Conservation (phyloP, 1,284 basidiomycete species). For the Cryptococcus sp. region DNA sequence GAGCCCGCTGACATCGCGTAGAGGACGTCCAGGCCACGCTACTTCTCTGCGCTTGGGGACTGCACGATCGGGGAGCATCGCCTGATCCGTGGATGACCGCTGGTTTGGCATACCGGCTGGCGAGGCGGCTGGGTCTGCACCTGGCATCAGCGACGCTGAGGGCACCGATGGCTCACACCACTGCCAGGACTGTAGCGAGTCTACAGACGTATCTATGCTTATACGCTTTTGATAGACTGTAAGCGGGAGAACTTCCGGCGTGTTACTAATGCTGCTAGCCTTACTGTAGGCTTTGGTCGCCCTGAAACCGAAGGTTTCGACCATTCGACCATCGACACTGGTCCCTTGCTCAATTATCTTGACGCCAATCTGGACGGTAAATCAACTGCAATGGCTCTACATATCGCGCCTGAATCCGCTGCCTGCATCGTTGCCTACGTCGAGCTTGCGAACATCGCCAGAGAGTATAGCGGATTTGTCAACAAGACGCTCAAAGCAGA, state of each 20-base stretch:
- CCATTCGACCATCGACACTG: conserved; percentile 15
- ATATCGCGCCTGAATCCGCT: conserved; percentile 12
- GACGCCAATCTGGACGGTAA: background rate
- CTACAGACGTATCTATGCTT: conserved; percentile 25
- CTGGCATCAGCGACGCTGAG: conserved; percentile 8
- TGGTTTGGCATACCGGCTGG: conserved; percentile 22
- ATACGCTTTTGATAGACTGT: conserved; percentile 30
- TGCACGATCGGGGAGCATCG: conserved; percentile 27
- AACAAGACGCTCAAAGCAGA: conserved; percentile 18
- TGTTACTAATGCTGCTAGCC: conserved; percentile 5
- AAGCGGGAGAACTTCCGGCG: background rate
- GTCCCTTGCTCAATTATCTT: conserved; percentile 7
- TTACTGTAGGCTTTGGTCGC: conserved; percentile 27
- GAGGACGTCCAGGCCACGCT: conserved; percentile 28
- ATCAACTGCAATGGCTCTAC: background rate
- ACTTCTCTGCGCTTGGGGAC: conserved; percentile 22
- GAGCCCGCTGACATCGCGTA: background rate
- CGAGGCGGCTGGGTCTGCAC: conserved; percentile 22
- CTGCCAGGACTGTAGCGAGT: conserved; percentile 15
- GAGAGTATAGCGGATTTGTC: conserved; percentile 22
- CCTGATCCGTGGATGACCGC: conserved; percentile 30
- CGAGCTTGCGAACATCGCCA: conserved; percentile 24
- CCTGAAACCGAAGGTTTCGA: conserved; percentile 29
- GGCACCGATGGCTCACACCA: conserved; percentile 3
- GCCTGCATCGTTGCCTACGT: conserved; percentile 24